Evolutionary conservation across 2,329 filamentous ascomycete genomes (phyloP), one percentile per base, ranked within the genome.

Genomic region (Alternaria gaisen): DNA sequence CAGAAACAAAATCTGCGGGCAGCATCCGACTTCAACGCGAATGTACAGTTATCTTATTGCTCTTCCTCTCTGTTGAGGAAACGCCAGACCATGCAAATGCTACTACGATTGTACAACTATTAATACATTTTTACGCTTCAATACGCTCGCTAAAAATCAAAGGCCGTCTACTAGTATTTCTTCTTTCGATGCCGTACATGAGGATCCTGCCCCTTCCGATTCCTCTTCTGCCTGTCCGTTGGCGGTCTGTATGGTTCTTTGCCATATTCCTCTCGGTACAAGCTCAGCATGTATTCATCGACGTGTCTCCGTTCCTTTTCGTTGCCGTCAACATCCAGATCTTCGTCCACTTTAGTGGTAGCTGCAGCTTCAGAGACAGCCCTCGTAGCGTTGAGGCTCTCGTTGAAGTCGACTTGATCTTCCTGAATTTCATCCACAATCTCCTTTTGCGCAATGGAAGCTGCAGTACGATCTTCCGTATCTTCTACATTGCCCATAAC

Each of bases 401-500:
- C 77, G 43, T 68, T 74, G 56, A 80, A 80, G 56, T 80, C 77
- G 22, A 75, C 83, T 46, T 82, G 79, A 18, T 81, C 80, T 28
- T 82, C 81, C 18, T 77, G 77, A 7, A 78, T 80, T 41, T 80
- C 78, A 6, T 92, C 88, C 47, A 90, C 86, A 14, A 95, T 90
- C 77, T 99, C 95, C 73, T 91, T 95, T 75, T 96, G 91, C 0
- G 95, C 95, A 10, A 91, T 87, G 53, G 91, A 90, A 2, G 95
- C 95, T 0, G 95, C 95, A 26, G 89, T 89, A 14, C 94, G 92
- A 74, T 99, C 95, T 75, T 99, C 95, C 48, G 87, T 88, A 71
- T 99, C 95, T 79, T 99, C 95, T 0, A 93, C 94, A 66, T 92
- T 91, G 69, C 96, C 93, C 32, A 99, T 88, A 0, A 90, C 92